These are phyloP conservation scores for Colletotrichum theobromicola DNA, from an alignment of 2,329 filamentous ascomycete genomes.

Conservation along the genomic window DNA sequence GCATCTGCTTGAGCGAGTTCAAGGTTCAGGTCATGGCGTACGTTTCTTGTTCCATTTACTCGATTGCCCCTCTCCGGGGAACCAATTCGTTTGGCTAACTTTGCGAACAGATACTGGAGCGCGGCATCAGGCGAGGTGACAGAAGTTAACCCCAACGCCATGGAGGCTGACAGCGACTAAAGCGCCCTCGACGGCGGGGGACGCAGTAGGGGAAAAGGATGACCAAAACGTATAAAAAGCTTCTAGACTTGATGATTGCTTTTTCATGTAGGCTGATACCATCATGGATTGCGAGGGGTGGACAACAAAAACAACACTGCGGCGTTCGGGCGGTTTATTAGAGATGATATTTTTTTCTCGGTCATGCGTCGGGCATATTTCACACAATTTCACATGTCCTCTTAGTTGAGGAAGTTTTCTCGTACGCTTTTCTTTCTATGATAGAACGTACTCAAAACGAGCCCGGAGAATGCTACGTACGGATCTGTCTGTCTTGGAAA, in stretches of 20 bases:
- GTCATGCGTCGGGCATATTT: slow-evolving; percentile 10
- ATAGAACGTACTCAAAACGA: not conserved
- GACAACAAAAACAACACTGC: slow-evolving; percentile 13
- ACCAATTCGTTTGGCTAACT: not conserved
- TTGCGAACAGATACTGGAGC: slow-evolving; percentile 60
- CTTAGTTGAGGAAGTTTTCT: not conserved
- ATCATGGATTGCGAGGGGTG: slow-evolving; percentile 23
- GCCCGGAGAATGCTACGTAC: not conserved
- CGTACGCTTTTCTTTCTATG: not conserved
- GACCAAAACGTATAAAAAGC: not conserved
- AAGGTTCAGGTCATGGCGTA: slow-evolving; percentile 78
- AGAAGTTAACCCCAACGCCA: slow-evolving; percentile 49
- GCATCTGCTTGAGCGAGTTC: slow-evolving; percentile 90
- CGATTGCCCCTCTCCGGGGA: not conserved
- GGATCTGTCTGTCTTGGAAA: not conserved
- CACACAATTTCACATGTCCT: not conserved
- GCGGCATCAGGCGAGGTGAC: slow-evolving; percentile 64
- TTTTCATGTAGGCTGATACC: slow-evolving; percentile 24
- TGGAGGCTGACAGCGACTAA: slow-evolving; percentile 36
- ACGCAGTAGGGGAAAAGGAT: not conserved
- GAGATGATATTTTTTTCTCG: not conserved
- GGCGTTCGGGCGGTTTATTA: slow-evolving; percentile 18
- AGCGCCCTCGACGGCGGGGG: not conserved
- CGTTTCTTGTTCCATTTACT: slow-evolving; percentile 32
- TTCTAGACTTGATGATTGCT: slow-evolving; percentile 23